Base-by-base conservation (phyloP, 2,329 filamentous ascomycete species). In the Botrytis fabae region DNA sequence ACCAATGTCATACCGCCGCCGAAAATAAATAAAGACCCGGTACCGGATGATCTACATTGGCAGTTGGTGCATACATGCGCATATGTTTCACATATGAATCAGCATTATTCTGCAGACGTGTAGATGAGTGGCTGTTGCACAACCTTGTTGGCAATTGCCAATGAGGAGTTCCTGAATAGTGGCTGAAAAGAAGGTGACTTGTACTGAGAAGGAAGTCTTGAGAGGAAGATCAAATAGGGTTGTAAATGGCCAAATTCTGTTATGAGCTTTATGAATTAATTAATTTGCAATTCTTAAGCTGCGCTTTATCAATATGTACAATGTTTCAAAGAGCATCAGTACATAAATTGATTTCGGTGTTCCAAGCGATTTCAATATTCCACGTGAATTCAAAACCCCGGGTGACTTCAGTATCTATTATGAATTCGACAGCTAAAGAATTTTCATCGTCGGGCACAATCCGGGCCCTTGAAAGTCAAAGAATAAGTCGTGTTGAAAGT, bases 31-130 rank as follows among this genome's bases (percentile, higher is more conserved):
- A n/a, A n/a, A 66, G n/a, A 22, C 46, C 46, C 63, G 44, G 63
- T 20, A n/a, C 63, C 22, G 44, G 63, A 54, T 66, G 64, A 66
- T 66, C 63, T 65, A 51, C 32, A n/a, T 38, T 66, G 32, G 12
- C 14, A 66, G 63, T 32, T 51, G 32, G 63, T 51, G 32, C 8
- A 38, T 66, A 51, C 22, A 66, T 66, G 35, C 32, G 44, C 44
- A 66, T 66, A 40, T 20, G 46, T 66, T 51, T 40, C 46, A 66
- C 64, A 51, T 38, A 25, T 12, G 28, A 46, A 51, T 65, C 14
- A 51, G 25, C 35, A 38, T 44, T 20, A 38, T 51, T 32, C 46
- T 40, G 63, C 32, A 51, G 32, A 32, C 48, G 48, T 35, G 62
- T 44, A 32, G n/a, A 32, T 64, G n/a, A 25, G 62, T 32, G 62